These are phyloP conservation scores for Trichoderma atrobrunneum DNA, from an alignment of 2,329 filamentous ascomycete species.

Conservation along the genomic window DNA sequence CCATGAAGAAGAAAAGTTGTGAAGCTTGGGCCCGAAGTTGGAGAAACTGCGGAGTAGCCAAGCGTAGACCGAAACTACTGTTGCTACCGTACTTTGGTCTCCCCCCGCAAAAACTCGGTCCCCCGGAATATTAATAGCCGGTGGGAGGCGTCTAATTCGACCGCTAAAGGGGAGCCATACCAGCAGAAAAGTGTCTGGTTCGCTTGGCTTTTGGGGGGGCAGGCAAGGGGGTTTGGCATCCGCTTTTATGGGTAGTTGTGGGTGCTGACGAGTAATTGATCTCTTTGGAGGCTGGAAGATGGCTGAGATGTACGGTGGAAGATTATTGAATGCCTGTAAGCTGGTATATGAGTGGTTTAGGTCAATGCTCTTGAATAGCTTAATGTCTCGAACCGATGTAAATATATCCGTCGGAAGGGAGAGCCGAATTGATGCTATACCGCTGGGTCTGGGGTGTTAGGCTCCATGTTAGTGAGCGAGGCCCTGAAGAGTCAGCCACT, in stretches of 20 bases:
- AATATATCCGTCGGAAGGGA: neutral
- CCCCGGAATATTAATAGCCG: neutral
- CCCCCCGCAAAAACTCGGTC: conserved; percentile 4
- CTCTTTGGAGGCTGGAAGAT: neutral
- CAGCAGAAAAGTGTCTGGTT: neutral
- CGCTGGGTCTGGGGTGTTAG: neutral
- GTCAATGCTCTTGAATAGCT: neutral
- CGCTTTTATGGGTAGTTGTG: neutral
- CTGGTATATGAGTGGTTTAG: neutral
- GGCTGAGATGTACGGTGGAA: neutral
- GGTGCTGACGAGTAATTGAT: neutral
- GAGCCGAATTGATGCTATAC: neutral
- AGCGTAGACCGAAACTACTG: neutral
- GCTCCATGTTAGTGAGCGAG: neutral
- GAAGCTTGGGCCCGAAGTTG: neutral
- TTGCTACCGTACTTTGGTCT: neutral
- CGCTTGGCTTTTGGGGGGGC: neutral
- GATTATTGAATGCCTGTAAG: neutral
- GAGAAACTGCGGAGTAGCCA: neutral
- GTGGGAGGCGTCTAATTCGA: neutral
- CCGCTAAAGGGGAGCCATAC: neutral
- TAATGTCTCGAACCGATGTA: too few relatives aligned
- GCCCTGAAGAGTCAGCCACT: neutral
- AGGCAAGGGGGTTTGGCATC: neutral
- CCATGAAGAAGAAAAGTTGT: neutral